These are phyloP conservation scores for Arabidopsis lyrata DNA, from an alignment of 441 rosid species.

Conservation along the genomic window DNA sequence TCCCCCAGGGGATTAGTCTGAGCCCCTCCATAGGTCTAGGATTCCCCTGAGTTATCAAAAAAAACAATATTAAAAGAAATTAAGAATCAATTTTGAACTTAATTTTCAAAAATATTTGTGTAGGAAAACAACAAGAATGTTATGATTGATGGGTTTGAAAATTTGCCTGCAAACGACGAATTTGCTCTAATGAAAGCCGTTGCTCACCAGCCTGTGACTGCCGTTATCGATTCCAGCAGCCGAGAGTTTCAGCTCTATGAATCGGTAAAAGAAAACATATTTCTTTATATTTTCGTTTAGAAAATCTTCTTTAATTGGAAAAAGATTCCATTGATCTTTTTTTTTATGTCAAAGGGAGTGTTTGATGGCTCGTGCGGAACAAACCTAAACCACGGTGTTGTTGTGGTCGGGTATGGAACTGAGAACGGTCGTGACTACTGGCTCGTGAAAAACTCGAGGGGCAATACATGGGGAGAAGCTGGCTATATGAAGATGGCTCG, in stretches of 20 bases:
- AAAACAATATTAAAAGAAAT: not conserved
- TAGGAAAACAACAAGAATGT: constrained; percentile 48
- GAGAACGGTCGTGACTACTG: constrained; percentile 39
- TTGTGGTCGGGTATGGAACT: constrained; percentile 46
- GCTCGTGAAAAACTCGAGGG: constrained; percentile 48
- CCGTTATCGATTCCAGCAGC: constrained; percentile 52
- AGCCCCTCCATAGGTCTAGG: no score
- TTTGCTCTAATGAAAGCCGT: constrained; percentile 51
- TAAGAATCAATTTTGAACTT: not conserved
- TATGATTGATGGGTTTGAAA: constrained; percentile 48
- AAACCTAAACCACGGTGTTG: constrained; percentile 45
- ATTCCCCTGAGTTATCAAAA: no score
- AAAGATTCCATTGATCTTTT: not conserved
- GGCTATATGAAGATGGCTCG: constrained; percentile 47
- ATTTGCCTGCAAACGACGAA: constrained; percentile 49
- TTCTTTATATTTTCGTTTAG: not conserved
- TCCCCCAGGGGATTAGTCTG: no score
- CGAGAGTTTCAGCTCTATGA: constrained; percentile 52
- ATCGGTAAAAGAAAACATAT: not conserved
- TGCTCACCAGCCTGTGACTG: constrained; percentile 54
- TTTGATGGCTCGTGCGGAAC: constrained; percentile 45
- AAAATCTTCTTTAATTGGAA: not conserved
- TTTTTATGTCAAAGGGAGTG: constrained; percentile 36
- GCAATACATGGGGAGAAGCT: constrained; percentile 46
- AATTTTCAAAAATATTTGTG: not conserved